A percentile compares a stretch with the other conserved stretches of the same genome.
These are phyloP conservation scores for Linnemannia exigua DNA, from an alignment of 192 early-diverging fungal genomes.

Conservation along the genomic window DNA sequence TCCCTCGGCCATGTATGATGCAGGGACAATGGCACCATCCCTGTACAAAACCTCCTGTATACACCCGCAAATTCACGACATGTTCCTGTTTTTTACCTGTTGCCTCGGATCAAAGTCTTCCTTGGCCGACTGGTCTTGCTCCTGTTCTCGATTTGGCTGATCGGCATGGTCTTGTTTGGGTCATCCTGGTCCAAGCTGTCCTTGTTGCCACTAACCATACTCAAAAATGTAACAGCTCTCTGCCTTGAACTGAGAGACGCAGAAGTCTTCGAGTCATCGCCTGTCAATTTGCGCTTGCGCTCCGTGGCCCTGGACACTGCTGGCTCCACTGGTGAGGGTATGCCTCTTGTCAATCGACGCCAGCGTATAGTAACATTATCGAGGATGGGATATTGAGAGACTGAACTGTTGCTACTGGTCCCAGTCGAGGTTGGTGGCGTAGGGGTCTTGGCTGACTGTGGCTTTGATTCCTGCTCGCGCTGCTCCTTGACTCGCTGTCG, in stretches of 20 bases:
- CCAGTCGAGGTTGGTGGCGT: not conserved
- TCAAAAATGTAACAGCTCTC: not conserved
- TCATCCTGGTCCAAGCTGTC: not conserved
- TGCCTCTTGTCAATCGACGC: not conserved
- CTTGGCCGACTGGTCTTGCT: not conserved
- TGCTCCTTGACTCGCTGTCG: not conserved
- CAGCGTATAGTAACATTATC: conserved; percentile 1
- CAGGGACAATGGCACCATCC: not conserved
- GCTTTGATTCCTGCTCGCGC: not conserved
- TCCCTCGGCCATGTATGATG: not conserved
- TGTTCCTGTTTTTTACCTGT: not conserved
- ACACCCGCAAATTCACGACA: not conserved
- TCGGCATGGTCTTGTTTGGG: not conserved
- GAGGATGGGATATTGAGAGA: not conserved
- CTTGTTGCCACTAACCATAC: not conserved
- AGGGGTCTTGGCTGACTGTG: not conserved
- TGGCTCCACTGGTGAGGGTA: not conserved
- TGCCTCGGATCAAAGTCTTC: not conserved
- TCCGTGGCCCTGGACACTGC: not conserved
- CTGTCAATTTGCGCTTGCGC: not conserved
- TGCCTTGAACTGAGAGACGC: not conserved
- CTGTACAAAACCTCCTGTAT: not conserved
- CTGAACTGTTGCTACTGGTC: not conserved
- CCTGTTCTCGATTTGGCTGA: not conserved
- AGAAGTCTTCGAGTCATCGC: not conserved